These are phyloP conservation scores for Neocucurbitaria cava DNA, from an alignment of 2,329 filamentous ascomycete species.

Conservation along the genomic window DNA sequence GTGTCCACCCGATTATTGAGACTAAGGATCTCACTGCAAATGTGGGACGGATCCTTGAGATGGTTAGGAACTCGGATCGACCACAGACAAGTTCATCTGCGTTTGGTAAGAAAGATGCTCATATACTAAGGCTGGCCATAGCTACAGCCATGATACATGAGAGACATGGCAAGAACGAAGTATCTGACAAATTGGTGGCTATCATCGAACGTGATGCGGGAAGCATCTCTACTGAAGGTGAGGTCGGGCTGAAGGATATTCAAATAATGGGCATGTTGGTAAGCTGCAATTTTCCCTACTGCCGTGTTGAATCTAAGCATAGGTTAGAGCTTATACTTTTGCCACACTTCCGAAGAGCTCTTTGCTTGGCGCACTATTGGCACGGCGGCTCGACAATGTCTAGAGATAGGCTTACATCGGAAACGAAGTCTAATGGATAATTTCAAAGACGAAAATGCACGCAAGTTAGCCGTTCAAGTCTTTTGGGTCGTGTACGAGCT, in stretches of 20 bases:
- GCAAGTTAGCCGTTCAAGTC: slow-evolving; percentile 20
- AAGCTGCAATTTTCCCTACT: neutral
- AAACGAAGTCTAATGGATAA: slow-evolving; percentile 26
- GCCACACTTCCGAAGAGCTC: slow-evolving; percentile 25
- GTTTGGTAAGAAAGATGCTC: slow-evolving; percentile 16
- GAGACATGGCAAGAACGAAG: slow-evolving; percentile 19
- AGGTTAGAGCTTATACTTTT: slow-evolving; percentile 24
- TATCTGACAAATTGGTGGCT: slow-evolving; percentile 13
- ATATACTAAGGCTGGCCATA: slow-evolving; percentile 23
- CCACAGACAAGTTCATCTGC: neutral
- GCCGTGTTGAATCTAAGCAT: neutral
- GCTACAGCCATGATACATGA: slow-evolving; percentile 26
- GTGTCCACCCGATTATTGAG: slow-evolving; percentile 26
- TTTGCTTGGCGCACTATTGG: slow-evolving; percentile 30
- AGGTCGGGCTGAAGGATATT: slow-evolving; percentile 25
- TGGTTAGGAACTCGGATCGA: slow-evolving; percentile 6
- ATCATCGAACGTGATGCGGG: slow-evolving; percentile 26
- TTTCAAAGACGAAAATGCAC: slow-evolving; percentile 17
- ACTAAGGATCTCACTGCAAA: slow-evolving; percentile 12
- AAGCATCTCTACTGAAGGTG: slow-evolving; percentile 14
- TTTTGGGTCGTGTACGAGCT: slow-evolving; percentile 31
- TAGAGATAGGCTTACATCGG: slow-evolving; percentile 29
- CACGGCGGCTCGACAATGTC: slow-evolving; percentile 21
- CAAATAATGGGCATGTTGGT: slow-evolving; percentile 31
- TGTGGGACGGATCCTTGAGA: slow-evolving; percentile 10